Evolutionary conservation across 306 rosid species (phyloP).

Genomic region (Quercus wislizeni): DNA sequence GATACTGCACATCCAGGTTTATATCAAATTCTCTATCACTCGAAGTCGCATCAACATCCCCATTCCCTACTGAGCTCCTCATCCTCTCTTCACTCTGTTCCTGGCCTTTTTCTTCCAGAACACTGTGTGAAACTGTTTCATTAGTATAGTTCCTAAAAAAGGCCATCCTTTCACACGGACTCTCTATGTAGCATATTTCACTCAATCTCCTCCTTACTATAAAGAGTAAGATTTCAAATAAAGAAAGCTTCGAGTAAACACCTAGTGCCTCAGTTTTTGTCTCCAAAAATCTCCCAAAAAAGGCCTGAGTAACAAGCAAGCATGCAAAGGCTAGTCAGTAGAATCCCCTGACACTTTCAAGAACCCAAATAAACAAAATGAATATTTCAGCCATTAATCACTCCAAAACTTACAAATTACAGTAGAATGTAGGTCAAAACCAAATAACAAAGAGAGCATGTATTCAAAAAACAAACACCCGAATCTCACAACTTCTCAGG

Average conservation of each 20-base stretch:
- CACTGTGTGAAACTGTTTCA: constrained; percentile 68
- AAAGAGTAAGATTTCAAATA: constrained; percentile 17
- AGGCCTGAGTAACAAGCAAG: constrained; percentile 32
- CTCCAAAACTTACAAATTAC: constrained; percentile 11
- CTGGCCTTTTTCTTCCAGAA: constrained; percentile 64
- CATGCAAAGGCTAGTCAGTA: constrained; percentile 20
- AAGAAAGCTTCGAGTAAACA: neutral
- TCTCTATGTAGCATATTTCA: constrained; percentile 26
- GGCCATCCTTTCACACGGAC: constrained; percentile 72
- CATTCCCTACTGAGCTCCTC: constrained; percentile 57
- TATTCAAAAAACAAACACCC: neutral
- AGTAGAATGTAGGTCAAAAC: constrained; percentile 10
- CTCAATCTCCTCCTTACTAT: constrained; percentile 23
- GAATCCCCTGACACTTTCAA: neutral
- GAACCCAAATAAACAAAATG: neutral
- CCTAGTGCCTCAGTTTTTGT: constrained; percentile 29
- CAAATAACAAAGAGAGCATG: neutral
- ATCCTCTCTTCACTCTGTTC: constrained; percentile 56
- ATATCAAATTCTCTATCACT: constrained; percentile 84
- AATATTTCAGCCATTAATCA: neutral
- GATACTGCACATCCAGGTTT: constrained; percentile 70
- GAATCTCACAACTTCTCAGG: neutral
- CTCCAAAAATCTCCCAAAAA: constrained; percentile 22
- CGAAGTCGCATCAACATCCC: constrained; percentile 50
- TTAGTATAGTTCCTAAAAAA: constrained; percentile 72